Percentiles rank a stretch among this genome's conserved stretches.
These are phyloP conservation scores for Colletotrichum sp. DNA, from an alignment of 2,329 filamentous ascomycete genomes.

Conservation along the genomic window DNA sequence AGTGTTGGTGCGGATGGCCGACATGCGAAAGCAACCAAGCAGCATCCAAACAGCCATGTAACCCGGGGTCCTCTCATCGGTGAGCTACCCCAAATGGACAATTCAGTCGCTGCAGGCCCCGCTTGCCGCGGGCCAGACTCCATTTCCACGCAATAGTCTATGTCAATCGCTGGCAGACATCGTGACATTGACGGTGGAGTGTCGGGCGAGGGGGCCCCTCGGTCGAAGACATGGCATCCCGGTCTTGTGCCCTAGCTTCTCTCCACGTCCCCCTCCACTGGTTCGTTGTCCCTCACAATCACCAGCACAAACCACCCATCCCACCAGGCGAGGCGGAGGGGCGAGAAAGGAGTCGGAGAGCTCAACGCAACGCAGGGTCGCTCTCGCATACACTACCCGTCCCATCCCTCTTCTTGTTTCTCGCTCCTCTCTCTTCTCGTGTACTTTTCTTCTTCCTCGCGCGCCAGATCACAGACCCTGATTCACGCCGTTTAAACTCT, in stretches of 20 bases:
- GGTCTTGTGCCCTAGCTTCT: background rate
- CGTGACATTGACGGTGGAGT: slow-evolving; percentile 12
- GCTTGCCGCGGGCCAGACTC: background rate
- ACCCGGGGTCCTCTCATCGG: background rate
- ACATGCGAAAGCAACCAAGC: background rate
- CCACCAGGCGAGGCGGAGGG: background rate
- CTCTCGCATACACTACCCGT: background rate
- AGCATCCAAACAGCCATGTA: background rate
- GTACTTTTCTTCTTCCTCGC: background rate
- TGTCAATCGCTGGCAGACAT: slow-evolving; percentile 1
- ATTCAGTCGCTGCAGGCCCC: background rate
- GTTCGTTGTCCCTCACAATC: background rate
- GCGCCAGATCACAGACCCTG: background rate
- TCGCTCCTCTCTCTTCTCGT: background rate
- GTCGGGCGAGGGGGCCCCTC: background rate
- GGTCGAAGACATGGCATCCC: slow-evolving; percentile 7
- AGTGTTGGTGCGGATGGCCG: background rate
- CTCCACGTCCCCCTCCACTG: slow-evolving; percentile 9
- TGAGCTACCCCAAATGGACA: slow-evolving; percentile 6
- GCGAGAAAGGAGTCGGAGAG: background rate
- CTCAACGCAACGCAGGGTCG: background rate
- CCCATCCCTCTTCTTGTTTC: background rate
- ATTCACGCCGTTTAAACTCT: background rate
- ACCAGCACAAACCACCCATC: background rate
- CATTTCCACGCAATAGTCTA: slow-evolving; percentile 5